A percentile compares a stretch with the other conserved stretches of the same genome.
Conservation (phyloP, 2,329 filamentous ascomycete genomes). For the Aspergillus ruber region DNA sequence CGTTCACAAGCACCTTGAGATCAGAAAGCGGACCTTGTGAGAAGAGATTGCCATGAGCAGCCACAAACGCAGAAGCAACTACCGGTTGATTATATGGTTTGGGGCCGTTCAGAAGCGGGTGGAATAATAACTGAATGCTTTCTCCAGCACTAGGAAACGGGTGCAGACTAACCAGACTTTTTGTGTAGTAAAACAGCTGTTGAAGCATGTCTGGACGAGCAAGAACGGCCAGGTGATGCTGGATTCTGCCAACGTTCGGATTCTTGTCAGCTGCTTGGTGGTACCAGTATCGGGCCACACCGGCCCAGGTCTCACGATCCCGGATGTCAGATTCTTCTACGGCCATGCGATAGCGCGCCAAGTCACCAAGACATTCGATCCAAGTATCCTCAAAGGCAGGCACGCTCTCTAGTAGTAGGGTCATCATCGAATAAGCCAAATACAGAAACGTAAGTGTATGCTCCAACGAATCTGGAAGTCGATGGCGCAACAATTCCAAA, state of each 20-base stretch:
- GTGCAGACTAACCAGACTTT: conserved; percentile 49
- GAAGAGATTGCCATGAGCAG: conserved; percentile 48
- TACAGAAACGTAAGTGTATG: conserved; percentile 92
- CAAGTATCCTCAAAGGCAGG: conserved; percentile 78
- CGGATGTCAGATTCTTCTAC: conserved; percentile 75
- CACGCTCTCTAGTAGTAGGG: conserved; percentile 77
- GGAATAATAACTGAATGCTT: conserved; percentile 51
- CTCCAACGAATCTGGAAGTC: conserved; percentile 69
- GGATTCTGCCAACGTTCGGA: conserved; percentile 69
- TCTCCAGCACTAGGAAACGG: conserved; percentile 53
- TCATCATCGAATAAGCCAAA: conserved; percentile 83
- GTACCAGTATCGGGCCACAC: conserved; percentile 78
- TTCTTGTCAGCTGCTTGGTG: conserved; percentile 70
- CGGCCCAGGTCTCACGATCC: conserved; percentile 74
- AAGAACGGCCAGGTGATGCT: conserved; percentile 75
- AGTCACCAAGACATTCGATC: conserved; percentile 86
- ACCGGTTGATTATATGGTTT: conserved; percentile 25
- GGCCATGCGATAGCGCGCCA: conserved; percentile 82
- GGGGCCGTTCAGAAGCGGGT: conserved; percentile 41
- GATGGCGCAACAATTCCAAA: conserved; percentile 67
- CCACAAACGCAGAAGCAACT: conserved; percentile 47
- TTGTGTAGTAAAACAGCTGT: conserved; percentile 55
- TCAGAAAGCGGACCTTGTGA: conserved; percentile 25
- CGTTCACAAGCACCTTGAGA: conserved; percentile 32
- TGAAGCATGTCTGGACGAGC: conserved; percentile 52